Conservation (phyloP, 441 rosid genomes). For the Corymbia calophylla region DNA sequence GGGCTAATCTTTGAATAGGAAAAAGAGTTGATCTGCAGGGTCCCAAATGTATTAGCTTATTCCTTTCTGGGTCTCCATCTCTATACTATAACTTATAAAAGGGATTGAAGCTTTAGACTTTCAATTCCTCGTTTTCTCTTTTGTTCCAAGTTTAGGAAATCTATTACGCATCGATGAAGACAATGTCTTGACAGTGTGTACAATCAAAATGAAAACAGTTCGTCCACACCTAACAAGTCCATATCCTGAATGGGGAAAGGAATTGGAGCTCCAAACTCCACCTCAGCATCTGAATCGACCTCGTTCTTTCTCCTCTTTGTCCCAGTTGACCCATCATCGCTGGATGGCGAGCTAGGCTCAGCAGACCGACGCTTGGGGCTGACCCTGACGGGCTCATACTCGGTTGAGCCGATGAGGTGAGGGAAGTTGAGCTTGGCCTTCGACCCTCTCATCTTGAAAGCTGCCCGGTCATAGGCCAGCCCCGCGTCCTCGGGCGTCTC, state of each 20-base stretch:
- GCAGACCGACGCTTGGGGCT: not conserved
- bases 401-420: not conserved
- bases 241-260: not conserved
- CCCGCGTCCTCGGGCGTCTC: not conserved
- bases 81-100: no score
- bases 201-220: not conserved
- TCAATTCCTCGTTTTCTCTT: not conserved
- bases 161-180: not conserved
- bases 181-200: not conserved
- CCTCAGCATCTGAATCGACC: not conserved
- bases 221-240: not conserved
- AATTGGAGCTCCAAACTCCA: not conserved
- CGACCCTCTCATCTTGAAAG: not conserved
- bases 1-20: not conserved
- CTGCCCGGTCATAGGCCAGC: not conserved
- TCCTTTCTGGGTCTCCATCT: not conserved
- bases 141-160: not conserved
- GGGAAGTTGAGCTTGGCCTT: not conserved
- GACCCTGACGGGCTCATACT: not conserved
- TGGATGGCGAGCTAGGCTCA: not conserved
- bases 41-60: not conserved
- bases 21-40: accelerated
- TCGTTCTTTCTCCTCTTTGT: not conserved
- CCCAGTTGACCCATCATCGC: not conserved
- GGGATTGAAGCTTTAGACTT: not conserved